phyloP scores from a whole-genome alignment of 2,329 filamentous ascomycete genomes.

The Pseudogymnoascus sp. region DNA sequence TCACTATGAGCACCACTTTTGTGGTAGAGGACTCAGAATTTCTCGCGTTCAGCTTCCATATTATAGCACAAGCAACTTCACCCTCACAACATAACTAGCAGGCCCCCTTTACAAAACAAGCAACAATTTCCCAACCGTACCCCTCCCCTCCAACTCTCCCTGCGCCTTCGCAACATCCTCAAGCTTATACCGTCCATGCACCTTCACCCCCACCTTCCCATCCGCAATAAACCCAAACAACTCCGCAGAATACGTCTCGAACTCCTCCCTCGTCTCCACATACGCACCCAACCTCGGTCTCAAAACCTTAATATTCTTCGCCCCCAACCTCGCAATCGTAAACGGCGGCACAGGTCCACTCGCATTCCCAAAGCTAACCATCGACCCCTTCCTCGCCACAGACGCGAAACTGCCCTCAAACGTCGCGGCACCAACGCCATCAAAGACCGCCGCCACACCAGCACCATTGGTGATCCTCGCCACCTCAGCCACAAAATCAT shows the following conservation, averaged over 20 bases:
- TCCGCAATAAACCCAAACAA: slow-evolving; percentile 65
- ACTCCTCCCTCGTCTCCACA: slow-evolving; percentile 60
- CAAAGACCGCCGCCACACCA: slow-evolving; percentile 73
- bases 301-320: slow-evolving; percentile 71
- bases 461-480: slow-evolving; percentile 62
- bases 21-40: background rate
- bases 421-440: slow-evolving; percentile 77
- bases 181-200: slow-evolving; percentile 73
- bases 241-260: slow-evolving; percentile 62
- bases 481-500: slow-evolving; percentile 51
- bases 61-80: background rate
- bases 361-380: slow-evolving; percentile 77
- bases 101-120: slow-evolving; percentile 50
- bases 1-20: background rate
- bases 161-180: slow-evolving; percentile 68
- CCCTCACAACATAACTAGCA: background rate
- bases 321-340: slow-evolving; percentile 45
- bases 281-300: slow-evolving; percentile 71
- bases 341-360: slow-evolving; percentile 69
- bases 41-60: background rate
- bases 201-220: slow-evolving; percentile 61
- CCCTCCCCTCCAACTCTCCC: slow-evolving; percentile 69
- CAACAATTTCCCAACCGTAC: slow-evolving; percentile 77
- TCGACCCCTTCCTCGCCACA: slow-evolving; percentile 67
- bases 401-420: slow-evolving; percentile 72